Evolutionary conservation across 1,139 yeast species (phyloP), one percentile per base, ranked within the genome.

Genomic region (Candida gigantensis): DNA sequence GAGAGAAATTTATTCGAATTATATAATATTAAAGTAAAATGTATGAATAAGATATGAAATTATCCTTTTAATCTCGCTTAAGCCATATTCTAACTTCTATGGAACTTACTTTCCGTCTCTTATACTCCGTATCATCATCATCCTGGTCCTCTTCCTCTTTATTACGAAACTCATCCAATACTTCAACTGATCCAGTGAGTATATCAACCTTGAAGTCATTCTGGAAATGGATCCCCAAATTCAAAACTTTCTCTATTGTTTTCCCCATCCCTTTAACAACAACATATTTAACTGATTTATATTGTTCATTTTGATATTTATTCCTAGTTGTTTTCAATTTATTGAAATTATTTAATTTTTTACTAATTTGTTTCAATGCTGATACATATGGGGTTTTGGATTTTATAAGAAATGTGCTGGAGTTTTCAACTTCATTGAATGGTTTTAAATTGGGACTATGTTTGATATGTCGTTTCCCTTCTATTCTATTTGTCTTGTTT

Each of bases 261-360:
- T 70, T 73, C 2, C 90, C 90, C 87, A 83, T 81, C 0, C 88
- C 92, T 43, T 77, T 63, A 2, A 84, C 71, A 0, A 72, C 65
- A 11, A 83, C 61, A 49, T 64, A 74, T 28, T 66, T 56, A 2
- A 66, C 62, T 23, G 65, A 60, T 37, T 62, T 65, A 45, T 58
- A 68, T 23, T 64, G 64, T 2, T 69, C 68, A 27, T 59, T 56
- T 36, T 70, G 68, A 39, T 62, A 68, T 43, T 66, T 68, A 14
- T 33, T 37, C 7, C 19, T 27, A 7, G 19, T 27, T 2, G 30
- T 34, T 21, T 55, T 53, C 10, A 57, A 40, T 34, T 58, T 62
- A 36, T 62, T 60, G 45, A 67, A 65, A 40, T 62, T 67, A 5
- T 54, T 57, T 18, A 82, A 51, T 36, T 69, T 65, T 49, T 74